Evolutionary conservation across 176 grass and related monocot genomes (phyloP).

Genomic region (Leersia perrieri): DNA sequence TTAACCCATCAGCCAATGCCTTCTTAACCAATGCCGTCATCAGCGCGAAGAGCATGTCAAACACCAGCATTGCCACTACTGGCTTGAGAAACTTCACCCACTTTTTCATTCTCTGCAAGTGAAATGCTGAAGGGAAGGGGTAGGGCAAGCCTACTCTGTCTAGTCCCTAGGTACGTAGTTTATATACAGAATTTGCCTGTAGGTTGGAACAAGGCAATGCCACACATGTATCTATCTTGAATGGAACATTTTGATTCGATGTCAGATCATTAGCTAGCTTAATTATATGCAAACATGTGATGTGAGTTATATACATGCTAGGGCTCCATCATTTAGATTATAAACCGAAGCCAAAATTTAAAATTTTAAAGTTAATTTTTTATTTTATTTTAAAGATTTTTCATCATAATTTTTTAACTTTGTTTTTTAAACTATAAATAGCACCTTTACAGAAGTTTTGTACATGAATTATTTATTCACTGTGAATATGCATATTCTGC

Average conservation of each 20-base stretch:
- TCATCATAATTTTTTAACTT: too few species aligned
- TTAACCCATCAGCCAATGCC: conserved; percentile 47
- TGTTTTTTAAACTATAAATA: too few species aligned
- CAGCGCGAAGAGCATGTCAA: conserved; percentile 27
- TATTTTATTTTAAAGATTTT: too few species aligned
- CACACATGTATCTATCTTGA: background rate
- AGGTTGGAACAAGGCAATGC: background rate
- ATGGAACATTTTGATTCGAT: background rate
- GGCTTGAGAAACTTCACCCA: conserved; percentile 33
- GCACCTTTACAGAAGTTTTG: too few species aligned
- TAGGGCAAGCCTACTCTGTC: background rate
- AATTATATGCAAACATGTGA: background rate
- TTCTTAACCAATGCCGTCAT: conserved; percentile 64
- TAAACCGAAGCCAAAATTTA: too few species aligned
- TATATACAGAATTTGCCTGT: background rate
- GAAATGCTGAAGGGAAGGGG: background rate
- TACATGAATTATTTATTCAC: too few species aligned
- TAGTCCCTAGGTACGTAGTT: background rate
- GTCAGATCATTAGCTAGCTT: background rate
- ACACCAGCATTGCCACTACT: conserved; percentile 39
- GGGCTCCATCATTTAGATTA: too few species aligned
- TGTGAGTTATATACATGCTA: too few species aligned
- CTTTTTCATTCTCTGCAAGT: background rate
- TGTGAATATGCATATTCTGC: too few species aligned
- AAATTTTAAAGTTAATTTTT: too few species aligned